Conservation (phyloP, 1,139 yeast species). For the Dujonia santamariae region DNA sequence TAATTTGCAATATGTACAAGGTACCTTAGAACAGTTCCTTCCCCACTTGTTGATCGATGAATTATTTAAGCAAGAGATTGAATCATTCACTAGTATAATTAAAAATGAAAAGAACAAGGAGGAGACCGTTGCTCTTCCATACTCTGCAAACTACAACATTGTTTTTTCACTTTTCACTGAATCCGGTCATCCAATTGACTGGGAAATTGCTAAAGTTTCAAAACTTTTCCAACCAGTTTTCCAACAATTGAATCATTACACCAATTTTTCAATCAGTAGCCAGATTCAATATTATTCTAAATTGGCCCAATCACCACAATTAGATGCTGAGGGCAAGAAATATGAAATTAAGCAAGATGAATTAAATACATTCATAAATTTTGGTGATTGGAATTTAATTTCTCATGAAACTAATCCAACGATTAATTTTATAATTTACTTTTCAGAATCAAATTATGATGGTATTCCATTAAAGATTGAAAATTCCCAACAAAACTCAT, state of each 20-base stretch:
- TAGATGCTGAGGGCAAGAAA: constrained; percentile 23
- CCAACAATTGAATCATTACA: constrained; percentile 40
- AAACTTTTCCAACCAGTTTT: constrained; percentile 27
- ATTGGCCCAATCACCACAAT: constrained; percentile 26
- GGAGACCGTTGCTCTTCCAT: constrained; percentile 43
- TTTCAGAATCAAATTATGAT: constrained; percentile 46
- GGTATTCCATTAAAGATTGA: constrained; percentile 44
- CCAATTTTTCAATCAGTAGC: constrained; percentile 74
- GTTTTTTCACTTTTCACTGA: constrained; percentile 58
- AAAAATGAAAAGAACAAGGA: not conserved
- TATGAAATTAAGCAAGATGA: constrained; percentile 41
- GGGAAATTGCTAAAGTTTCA: constrained; percentile 36
- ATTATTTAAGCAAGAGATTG: constrained; percentile 35
- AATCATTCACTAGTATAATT: constrained; percentile 17
- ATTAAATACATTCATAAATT: constrained; percentile 69
- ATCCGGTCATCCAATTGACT: constrained; percentile 34
- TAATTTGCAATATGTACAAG: too few relatives aligned
- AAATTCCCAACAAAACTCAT: constrained; percentile 58
- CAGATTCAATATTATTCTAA: constrained; percentile 72
- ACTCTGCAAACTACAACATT: constrained; percentile 61
- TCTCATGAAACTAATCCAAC: constrained; percentile 59
- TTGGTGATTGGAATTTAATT: constrained; percentile 73
- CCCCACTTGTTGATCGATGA: constrained; percentile 33
- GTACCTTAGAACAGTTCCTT: too few relatives aligned
- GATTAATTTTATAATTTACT: constrained; percentile 64